A percentile compares a stretch with the other conserved stretches of the same genome.
Conservation (phyloP, 78 protist species). For the Polysphondylium violaceum region DNA sequence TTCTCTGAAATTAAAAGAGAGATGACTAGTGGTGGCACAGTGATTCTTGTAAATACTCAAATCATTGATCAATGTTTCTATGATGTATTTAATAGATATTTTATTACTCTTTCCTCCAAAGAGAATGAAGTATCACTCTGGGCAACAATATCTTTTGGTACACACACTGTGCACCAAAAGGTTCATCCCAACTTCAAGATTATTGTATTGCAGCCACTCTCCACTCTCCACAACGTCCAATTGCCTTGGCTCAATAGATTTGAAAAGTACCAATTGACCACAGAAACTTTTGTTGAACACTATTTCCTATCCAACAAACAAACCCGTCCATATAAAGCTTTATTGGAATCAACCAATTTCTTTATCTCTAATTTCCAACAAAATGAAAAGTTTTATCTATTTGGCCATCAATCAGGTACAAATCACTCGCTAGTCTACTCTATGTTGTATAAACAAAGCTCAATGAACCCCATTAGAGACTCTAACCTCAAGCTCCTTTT, state of each 20-base stretch:
- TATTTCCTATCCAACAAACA: slow-evolving; percentile 13
- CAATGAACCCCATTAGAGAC: background rate
- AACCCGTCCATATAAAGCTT: background rate
- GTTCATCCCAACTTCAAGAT: slow-evolving; percentile 51
- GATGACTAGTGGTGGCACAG: slow-evolving; percentile 34
- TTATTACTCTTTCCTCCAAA: background rate
- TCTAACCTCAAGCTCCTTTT: slow-evolving; percentile 18
- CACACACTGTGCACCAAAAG: slow-evolving; percentile 1
- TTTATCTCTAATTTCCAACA: background rate
- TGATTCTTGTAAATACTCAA: slow-evolving; percentile 17
- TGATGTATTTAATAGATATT: slow-evolving; percentile 37
- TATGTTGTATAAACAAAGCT: too few relatives aligned
- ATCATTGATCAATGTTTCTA: slow-evolving; percentile 32
- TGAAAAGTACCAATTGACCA: slow-evolving; percentile 28
- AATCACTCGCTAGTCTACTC: too few relatives aligned
- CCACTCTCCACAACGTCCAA: slow-evolving; percentile 9
- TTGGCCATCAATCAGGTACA: slow-evolving; percentile 6
- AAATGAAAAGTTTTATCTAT: slow-evolving; percentile 7
- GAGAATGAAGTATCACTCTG: slow-evolving; percentile 1
- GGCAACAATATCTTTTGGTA: slow-evolving; percentile 38
- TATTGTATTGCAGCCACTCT: slow-evolving; percentile 8
- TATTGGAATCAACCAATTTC: background rate
- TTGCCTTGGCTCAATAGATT: slow-evolving; percentile 46
- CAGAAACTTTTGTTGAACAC: slow-evolving; percentile 1
- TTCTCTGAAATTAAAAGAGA: slow-evolving; percentile 26